Conservation (phyloP, 371 early-diverging fungal species). For the Actinomucor elegans region DNA sequence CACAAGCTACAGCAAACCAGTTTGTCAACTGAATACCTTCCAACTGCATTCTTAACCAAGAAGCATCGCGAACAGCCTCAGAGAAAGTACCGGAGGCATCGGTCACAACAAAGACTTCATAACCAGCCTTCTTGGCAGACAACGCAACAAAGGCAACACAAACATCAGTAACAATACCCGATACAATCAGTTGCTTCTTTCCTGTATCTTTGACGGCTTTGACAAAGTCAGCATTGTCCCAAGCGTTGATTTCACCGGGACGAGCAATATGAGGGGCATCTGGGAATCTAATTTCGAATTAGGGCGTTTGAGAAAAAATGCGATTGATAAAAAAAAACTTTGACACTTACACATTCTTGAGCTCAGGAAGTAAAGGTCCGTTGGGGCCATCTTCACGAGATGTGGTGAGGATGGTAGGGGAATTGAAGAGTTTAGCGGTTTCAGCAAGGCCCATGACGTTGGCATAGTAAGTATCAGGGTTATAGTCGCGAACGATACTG, state of each 20-base stretch:
- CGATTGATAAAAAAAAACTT: too few relatives aligned
- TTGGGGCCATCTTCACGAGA: not conserved
- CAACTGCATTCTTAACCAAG: too few relatives aligned
- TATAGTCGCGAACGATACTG: too few relatives aligned
- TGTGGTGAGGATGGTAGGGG: not conserved
- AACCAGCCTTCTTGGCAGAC: too few relatives aligned
- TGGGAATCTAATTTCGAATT: not conserved
- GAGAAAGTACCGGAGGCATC: constrained; percentile 5
- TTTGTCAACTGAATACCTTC: not conserved
- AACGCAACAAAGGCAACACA: not conserved
- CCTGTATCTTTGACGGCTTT: too few relatives aligned
- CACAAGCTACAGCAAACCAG: constrained; percentile 2
- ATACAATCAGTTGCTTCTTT: not conserved
- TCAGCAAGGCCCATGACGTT: too few relatives aligned
- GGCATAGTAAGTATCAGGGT: too few relatives aligned
- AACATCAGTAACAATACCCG: not conserved
- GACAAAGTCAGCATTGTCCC: too few relatives aligned
- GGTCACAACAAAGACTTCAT: constrained; percentile 1
- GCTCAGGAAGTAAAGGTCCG: too few relatives aligned
- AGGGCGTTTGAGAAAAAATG: too few relatives aligned
- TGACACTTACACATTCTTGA: too few relatives aligned
- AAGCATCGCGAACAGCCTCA: not conserved
- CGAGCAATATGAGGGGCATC: not conserved
- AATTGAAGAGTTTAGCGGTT: not conserved
- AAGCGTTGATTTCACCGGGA: too few relatives aligned